Conservation (phyloP, 2,329 filamentous ascomycete species). For the Calonectria pseudoreteaudii region DNA sequence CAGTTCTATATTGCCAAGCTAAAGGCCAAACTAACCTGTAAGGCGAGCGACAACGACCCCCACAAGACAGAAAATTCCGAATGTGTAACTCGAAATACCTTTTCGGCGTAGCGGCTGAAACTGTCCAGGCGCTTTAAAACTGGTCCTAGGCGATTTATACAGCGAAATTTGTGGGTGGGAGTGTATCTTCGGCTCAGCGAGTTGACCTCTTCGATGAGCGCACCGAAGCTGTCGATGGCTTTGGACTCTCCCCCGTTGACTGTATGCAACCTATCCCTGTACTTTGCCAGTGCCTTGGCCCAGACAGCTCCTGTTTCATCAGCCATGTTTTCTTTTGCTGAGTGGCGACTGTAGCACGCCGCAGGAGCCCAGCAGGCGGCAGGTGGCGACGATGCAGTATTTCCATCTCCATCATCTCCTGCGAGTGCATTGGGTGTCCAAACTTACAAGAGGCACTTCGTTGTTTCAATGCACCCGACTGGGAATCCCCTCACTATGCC, state of each 20-base stretch:
- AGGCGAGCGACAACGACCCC: not conserved
- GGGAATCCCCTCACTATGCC: not conserved
- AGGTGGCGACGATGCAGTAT: not conserved
- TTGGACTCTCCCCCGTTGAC: not conserved
- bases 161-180: not conserved
- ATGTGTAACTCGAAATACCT: not conserved
- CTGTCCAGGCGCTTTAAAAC: not conserved
- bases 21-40: not conserved
- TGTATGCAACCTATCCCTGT: not conserved
- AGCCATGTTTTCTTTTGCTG: not conserved
- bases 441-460: not conserved
- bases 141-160: not conserved
- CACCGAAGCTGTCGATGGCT: not conserved
- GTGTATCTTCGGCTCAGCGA: not conserved
- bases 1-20: not conserved
- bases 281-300: not conserved
- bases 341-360: not conserved
- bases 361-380: not conserved
- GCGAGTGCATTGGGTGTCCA: not conserved
- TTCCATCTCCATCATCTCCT: not conserved
- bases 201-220: not conserved
- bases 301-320: not conserved
- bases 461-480: not conserved
- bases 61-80: not conserved
- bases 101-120: not conserved